Base-by-base conservation (phyloP, 306 rosid species). In the Sophora flavescens region DNA sequence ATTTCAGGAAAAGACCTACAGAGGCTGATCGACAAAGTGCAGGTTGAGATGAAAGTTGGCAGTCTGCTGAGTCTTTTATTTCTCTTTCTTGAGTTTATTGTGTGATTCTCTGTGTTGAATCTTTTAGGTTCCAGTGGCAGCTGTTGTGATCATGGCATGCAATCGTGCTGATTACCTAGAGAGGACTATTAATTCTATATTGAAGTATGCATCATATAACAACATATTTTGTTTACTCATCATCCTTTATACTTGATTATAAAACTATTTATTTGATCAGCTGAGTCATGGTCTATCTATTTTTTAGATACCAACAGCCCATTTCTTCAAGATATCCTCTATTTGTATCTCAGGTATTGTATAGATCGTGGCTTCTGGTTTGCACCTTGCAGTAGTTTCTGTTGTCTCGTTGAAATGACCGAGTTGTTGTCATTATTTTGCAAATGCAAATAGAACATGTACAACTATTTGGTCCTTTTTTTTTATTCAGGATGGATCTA, bases 141-240 rank as follows among this genome's bases (percentile, higher is more conserved):
- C 98, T 78, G 97, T 95, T 83, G 98, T 95, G 75, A 83, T 95
- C 82, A 95, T 95, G 96, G 97, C 97, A 77, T 95, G 98, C 82
- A 95, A 88, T 82, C 98, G 98, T 80, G 97, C 93, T 76, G 98
- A 92, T 89, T 95, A 95, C 76, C 83, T 95, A 56, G 96, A 92
- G 78, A 88, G 96, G 89, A 95, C 98, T 36, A 72, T 95, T 67
- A 84, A 81, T 65, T 90, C 98, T 74, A 70, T 95, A 52, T 78
- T 92, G 70, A 95, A 87, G 98, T 95, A 86, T 78, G 92, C 80
- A 60, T 71, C 67, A 60, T 52, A 36, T 62, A 70, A 35, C 35
- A 12, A 62, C 52, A 17, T 74, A 41, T 35, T 61, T 18, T 54
- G 39, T 59, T 69, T 58, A 48, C 44, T 80, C 17, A 18, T 80